Conservation (phyloP, 2,329 filamentous ascomycete genomes). For the Beauveria medogensis region DNA sequence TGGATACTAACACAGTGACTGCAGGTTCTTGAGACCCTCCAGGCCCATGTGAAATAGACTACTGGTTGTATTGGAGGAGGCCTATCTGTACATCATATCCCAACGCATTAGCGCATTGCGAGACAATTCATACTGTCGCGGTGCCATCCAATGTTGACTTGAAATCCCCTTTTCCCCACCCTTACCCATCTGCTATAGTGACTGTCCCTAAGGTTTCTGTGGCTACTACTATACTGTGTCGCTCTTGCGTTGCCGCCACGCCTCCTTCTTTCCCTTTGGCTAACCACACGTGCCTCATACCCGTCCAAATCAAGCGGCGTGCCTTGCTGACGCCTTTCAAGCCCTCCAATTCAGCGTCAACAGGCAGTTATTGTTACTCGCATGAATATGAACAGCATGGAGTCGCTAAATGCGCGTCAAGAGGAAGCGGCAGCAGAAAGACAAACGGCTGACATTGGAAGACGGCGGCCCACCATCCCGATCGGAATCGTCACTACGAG, state of each 20-base stretch:
- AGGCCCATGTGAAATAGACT: slow-evolving; percentile 71
- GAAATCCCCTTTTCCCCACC: slow-evolving; percentile 8
- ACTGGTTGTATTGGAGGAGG: slow-evolving; percentile 40
- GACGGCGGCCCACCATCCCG: slow-evolving; percentile 1
- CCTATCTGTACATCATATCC: slow-evolving; percentile 35
- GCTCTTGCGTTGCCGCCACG: background rate
- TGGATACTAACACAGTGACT: slow-evolving; percentile 26
- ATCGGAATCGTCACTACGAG: slow-evolving; percentile 1
- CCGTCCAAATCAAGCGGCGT: background rate
- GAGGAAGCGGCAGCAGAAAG: background rate
- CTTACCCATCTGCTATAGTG: background rate
- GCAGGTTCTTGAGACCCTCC: slow-evolving; percentile 75
- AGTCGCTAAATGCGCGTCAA: background rate
- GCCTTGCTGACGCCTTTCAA: background rate
- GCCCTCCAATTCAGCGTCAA: background rate
- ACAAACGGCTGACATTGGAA: background rate
- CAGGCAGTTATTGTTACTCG: background rate
- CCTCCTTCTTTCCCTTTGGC: background rate
- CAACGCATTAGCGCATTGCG: slow-evolving; percentile 27
- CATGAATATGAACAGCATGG: background rate
- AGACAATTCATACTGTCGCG: slow-evolving; percentile 29
- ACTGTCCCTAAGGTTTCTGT: background rate
- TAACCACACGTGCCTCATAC: background rate
- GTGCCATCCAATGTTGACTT: slow-evolving; percentile 15
- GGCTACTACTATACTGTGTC: background rate